These are phyloP conservation scores for Phaeophleospora eucalypticola DNA, from an alignment of 2,329 filamentous ascomycete species.

Conservation along the genomic window DNA sequence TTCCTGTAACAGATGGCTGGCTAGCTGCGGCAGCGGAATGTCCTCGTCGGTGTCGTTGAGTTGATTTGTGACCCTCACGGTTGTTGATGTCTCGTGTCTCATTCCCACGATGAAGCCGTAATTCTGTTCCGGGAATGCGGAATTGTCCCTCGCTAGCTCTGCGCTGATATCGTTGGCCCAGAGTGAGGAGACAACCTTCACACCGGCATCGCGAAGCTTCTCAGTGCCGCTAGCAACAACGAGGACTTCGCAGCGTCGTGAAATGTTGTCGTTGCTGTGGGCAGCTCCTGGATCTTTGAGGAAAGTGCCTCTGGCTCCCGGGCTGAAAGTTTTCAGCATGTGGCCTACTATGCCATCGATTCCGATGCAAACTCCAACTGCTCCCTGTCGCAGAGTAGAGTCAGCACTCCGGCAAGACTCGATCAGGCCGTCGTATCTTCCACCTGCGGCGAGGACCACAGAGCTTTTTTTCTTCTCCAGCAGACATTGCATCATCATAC, in stretches of 20 bases:
- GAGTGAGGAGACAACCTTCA: constrained; percentile 72
- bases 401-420: constrained; percentile 69
- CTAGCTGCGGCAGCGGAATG: constrained; percentile 65
- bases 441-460: constrained; percentile 80
- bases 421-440: constrained; percentile 86
- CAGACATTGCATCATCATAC: constrained; percentile 84
- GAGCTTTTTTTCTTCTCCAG: constrained; percentile 73
- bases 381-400: constrained; percentile 47
- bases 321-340: constrained; percentile 42
- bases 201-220: constrained; percentile 68
- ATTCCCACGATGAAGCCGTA: constrained; percentile 84
- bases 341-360: constrained; percentile 75
- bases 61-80: constrained; percentile 57
- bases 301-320: constrained; percentile 18
- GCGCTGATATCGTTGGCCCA: constrained; percentile 84
- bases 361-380: constrained; percentile 86
- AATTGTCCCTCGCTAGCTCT: constrained; percentile 70
- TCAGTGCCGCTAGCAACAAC: constrained; percentile 72
- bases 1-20: constrained; percentile 76
- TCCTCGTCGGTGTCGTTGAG: constrained; percentile 59
- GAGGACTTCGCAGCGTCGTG: constrained; percentile 68
- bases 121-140: constrained; percentile 11
- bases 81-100: constrained; percentile 63
- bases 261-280: constrained; percentile 6
- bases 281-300: constrained; percentile 14